These are phyloP conservation scores for Phytophthora brassicae DNA, from an alignment of 352 stramenopile genomes.

Conservation along the genomic window DNA sequence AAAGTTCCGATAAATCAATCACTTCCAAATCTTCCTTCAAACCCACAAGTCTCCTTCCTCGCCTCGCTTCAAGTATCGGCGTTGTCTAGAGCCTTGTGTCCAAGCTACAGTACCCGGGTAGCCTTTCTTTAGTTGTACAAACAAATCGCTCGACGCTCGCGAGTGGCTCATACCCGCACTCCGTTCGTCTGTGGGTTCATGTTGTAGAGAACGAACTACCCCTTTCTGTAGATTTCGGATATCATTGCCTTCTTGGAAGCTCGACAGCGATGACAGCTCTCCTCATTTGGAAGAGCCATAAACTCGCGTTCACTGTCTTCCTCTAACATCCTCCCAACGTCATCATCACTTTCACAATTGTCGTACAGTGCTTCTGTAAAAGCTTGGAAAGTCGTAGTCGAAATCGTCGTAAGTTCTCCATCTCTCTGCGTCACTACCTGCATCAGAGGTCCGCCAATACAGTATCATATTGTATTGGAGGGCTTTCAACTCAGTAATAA, in stretches of 20 bases:
- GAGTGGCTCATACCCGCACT: neutral
- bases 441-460: too few species aligned
- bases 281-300: conserved; percentile 17
- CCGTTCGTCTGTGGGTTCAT: conserved; percentile 3
- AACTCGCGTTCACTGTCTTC: conserved; percentile 26
- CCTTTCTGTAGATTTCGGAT: conserved; percentile 31
- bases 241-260: conserved; percentile 10
- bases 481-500: too few species aligned
- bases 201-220: conserved; percentile 48
- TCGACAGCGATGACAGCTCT: conserved; percentile 13
- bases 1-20: neutral
- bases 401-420: conserved; percentile 32
- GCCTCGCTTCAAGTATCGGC: too few species aligned
- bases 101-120: too few species aligned
- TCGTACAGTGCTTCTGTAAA: conserved; percentile 20
- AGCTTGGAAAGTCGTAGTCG: conserved; percentile 26
- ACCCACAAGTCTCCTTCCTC: neutral
- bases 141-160: too few species aligned
- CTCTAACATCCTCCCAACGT: conserved; percentile 7
- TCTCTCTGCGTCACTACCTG: conserved; percentile 5
- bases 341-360: conserved; percentile 21
- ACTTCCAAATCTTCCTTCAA: neutral
- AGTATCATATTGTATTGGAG: too few species aligned
- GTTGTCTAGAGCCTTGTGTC: too few species aligned
- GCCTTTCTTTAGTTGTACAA: too few species aligned